Evolutionary conservation across 805 yeast genomes (phyloP), one percentile per base, ranked within the genome.

Genomic region (Zygoascus bituminiphila): DNA sequence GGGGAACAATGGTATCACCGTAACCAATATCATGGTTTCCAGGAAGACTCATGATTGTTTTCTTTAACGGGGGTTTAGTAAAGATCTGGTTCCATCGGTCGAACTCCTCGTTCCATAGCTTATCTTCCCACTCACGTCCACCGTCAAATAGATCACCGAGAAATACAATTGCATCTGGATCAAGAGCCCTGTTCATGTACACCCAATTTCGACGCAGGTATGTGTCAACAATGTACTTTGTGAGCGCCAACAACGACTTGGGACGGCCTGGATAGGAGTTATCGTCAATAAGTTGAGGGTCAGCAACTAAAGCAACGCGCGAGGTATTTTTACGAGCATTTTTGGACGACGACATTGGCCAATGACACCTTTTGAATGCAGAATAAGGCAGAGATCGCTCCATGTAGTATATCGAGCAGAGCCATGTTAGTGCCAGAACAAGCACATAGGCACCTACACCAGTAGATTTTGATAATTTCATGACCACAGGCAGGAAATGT

Each of bases 21-120:
- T 84, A 91, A 0, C 99, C 99, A 54, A 94, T 87, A 62, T 93
- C 99, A 63, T 93, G 99, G 62, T 93, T 93, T 1, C 98, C 99
- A 0, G 96, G 96, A 26, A 76, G 57, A n/a, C 73, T 67, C 70
- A 69, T 62, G 17, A 71, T 55, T 2, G 73, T 69, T 39, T 62
- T 61, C 45, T 76, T 68, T 47, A 71, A 66, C n/a, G 73, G 67
- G 48, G 72, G 72, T 51, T 70, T 67, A 5, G 84, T 82, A 63
- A 85, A 91, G 3, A 93, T 76, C 1, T 62, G 53, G 54, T 78
- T 74, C 64, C 84, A 93, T 46, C 98, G 69, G 19, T 63, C 59
- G 57, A 74, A 81, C 63, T 93, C 98, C 12, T 71, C 67, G 47
- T 77, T 65, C 94, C 96, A 88, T 8, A 55, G 61, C 29, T 74